Conservation (phyloP, 371 early-diverging fungal species). For the Mortierella sp. region DNA sequence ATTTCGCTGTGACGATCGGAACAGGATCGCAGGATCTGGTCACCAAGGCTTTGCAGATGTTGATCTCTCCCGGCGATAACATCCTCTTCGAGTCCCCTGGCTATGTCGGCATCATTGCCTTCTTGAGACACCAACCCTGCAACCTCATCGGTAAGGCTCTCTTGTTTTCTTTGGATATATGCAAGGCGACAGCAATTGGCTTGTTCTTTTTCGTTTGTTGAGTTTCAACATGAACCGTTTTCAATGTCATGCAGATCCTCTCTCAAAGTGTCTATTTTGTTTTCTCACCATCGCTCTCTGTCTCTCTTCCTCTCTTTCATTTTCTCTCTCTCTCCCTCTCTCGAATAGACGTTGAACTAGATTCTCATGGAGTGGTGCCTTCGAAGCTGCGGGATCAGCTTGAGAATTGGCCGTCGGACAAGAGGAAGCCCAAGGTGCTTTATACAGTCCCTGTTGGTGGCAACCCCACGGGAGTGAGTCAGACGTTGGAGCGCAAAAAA, state of each 20-base stretch:
- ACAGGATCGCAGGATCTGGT: conserved; percentile 84
- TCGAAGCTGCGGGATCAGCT: conserved; percentile 64
- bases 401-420: conserved; percentile 62
- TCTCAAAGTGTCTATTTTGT: too few species aligned
- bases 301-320: not conserved
- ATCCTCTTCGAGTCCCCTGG: conserved; percentile 82
- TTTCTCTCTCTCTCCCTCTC: too few species aligned
- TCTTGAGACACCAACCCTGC: conserved; percentile 73
- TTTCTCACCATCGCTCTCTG: too few species aligned
- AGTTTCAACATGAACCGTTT: too few species aligned
- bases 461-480: conserved; percentile 81
- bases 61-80: conserved; percentile 72
- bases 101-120: conserved; percentile 83
- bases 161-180: not conserved
- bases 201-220: not conserved
- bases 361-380: conserved; percentile 68
- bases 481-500: conserved; percentile 71
- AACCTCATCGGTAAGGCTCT: conserved; percentile 65
- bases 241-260: too few species aligned
- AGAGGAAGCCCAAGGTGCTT: conserved; percentile 62
- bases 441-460: conserved; percentile 77
- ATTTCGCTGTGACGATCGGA: conserved; percentile 78
- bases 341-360: conserved; percentile 65
- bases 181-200: not conserved
- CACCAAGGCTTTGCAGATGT: conserved; percentile 83